Evolutionary conservation across 2,329 filamentous ascomycete genomes (phyloP), one percentile per base, ranked within the genome.

Genomic region (Zymoseptoria pseudotritici): DNA sequence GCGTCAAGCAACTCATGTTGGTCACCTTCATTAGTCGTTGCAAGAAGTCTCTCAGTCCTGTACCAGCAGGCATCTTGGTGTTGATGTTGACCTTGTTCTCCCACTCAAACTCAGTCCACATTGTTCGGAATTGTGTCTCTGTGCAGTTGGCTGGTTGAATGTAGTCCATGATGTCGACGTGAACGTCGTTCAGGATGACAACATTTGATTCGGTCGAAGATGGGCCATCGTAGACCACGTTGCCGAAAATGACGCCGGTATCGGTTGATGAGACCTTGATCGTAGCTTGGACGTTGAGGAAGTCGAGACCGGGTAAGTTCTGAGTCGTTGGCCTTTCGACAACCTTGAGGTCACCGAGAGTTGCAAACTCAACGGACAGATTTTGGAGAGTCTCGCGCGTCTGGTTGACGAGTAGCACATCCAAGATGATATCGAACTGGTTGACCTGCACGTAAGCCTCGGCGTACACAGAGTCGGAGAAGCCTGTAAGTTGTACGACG

Each of bases 21-120:
- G 94, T 99, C 74, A 89, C 93, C 63, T 91, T 91, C 94, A 97
- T 97, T 62, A 99, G 80, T 74, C 96, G 88, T 68, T 90, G 88
- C 65, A 99, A 79, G 84, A 99, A 99, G 20, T 95, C 91, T 55
- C 93, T 86, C 62, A 99, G 81, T 26, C 85, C 88, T 80, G 93
- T 96, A 67, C 90, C 91, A n/a, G 67, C 63, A 20, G 68, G 68
- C 70, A 75, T 70, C 82, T 97, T 97, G 65, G 90, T 95, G 78
- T 97, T 97, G 79, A 99, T 97, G 79, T 99, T 99, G 76, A 99
- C 93, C 84, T 99, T 99, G 80, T 99, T 99, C 82, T 99, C 94
- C 94, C 94, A 99, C 75, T 99, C 94, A 67, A 99, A 99, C 74
- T 99, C 94, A 46, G 94, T 99, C 94, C 94, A 99, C 94, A 99